A percentile compares a stretch with the other conserved stretches of the same genome.
These are phyloP conservation scores for Phialemoniopsis sp. DNA, from an alignment of 2,329 filamentous ascomycete genomes.

Conservation along the genomic window DNA sequence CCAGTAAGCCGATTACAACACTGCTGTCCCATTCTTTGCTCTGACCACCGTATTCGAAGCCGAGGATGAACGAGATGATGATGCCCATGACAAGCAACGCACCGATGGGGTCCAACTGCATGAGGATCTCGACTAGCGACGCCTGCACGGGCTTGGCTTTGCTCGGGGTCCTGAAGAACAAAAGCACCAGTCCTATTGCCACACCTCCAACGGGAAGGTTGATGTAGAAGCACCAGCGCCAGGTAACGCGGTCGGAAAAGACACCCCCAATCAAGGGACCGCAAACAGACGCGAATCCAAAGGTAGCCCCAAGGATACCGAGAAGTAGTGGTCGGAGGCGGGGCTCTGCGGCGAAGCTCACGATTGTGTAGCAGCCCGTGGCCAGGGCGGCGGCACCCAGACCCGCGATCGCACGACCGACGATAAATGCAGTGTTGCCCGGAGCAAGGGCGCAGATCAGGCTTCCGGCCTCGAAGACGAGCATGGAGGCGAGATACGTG, in stretches of 20 bases:
- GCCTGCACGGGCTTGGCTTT: slow-evolving; percentile 24
- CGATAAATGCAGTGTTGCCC: slow-evolving; percentile 64
- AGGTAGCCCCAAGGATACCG: slow-evolving; percentile 52
- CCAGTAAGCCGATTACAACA: slow-evolving; percentile 29
- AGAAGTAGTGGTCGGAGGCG: slow-evolving; percentile 10
- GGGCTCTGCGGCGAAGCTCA: slow-evolving; percentile 40
- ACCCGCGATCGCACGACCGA: slow-evolving; percentile 70
- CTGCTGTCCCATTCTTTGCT: slow-evolving; percentile 26
- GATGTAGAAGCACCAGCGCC: slow-evolving; percentile 17
- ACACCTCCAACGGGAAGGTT: slow-evolving; percentile 16
- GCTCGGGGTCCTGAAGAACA: slow-evolving; percentile 25
- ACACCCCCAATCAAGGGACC: slow-evolving; percentile 14
- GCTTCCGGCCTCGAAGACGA: slow-evolving; percentile 68
- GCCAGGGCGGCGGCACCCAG: slow-evolving; percentile 68
- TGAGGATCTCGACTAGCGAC: slow-evolving; percentile 30
- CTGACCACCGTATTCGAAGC: slow-evolving; percentile 38
- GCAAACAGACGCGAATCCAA: slow-evolving; percentile 41
- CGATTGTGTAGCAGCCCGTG: slow-evolving; percentile 55
- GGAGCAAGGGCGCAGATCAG: slow-evolving; percentile 62
- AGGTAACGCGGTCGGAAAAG: slow-evolving; percentile 10
- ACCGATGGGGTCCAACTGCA: slow-evolving; percentile 34
- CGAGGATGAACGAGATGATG: slow-evolving; percentile 35
- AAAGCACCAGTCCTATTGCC: slow-evolving; percentile 9
- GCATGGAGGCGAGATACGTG: slow-evolving; percentile 62
- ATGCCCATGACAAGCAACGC: slow-evolving; percentile 29